Percentiles rank a stretch among this genome's conserved stretches.
Evolutionary conservation across 495 filamentous ascomycete species (phyloP).

Genomic region (Hypoxylon cercidicola): DNA sequence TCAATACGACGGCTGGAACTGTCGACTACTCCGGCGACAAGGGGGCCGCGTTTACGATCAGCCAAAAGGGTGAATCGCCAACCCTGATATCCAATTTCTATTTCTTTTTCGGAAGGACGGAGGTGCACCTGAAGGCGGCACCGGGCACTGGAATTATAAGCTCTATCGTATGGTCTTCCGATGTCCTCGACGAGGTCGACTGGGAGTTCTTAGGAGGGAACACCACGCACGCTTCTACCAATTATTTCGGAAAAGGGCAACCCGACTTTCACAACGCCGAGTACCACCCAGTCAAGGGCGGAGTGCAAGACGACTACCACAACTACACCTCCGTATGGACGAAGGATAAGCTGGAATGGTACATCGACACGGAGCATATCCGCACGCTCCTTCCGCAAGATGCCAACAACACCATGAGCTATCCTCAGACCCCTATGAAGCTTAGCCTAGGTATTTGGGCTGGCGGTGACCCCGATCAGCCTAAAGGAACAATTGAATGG

Average conservation of each 20-base stretch:
- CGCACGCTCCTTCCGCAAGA: constrained; percentile 73
- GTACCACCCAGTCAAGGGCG: constrained; percentile 59
- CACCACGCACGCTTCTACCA: constrained; percentile 71
- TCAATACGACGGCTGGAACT: constrained; percentile 68
- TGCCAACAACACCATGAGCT: constrained; percentile 71
- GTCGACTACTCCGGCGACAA: constrained; percentile 63
- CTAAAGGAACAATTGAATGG: constrained; percentile 70
- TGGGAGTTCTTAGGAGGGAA: constrained; percentile 86
- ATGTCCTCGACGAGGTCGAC: constrained; percentile 90
- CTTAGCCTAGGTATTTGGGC: constrained; percentile 88
- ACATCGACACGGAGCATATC: constrained; percentile 74
- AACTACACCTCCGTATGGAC: constrained; percentile 92
- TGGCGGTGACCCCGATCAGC: constrained; percentile 76
- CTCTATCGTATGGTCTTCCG: constrained; percentile 83
- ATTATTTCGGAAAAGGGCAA: constrained; percentile 88
- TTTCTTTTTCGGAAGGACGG: constrained; percentile 80
- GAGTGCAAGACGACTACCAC: constrained; percentile 65
- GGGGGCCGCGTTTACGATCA: constrained; percentile 77
- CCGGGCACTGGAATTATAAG: constrained; percentile 80
- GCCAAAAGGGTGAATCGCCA: constrained; percentile 75
- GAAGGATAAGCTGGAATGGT: constrained; percentile 72
- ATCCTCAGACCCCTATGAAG: constrained; percentile 88
- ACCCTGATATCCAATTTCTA: constrained; percentile 79
- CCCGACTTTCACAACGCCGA: constrained; percentile 65
- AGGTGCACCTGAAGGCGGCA: constrained; percentile 78